Conservation (phyloP, 1,284 basidiomycete genomes). For the Erythrobasidium hasegawianum region DNA sequence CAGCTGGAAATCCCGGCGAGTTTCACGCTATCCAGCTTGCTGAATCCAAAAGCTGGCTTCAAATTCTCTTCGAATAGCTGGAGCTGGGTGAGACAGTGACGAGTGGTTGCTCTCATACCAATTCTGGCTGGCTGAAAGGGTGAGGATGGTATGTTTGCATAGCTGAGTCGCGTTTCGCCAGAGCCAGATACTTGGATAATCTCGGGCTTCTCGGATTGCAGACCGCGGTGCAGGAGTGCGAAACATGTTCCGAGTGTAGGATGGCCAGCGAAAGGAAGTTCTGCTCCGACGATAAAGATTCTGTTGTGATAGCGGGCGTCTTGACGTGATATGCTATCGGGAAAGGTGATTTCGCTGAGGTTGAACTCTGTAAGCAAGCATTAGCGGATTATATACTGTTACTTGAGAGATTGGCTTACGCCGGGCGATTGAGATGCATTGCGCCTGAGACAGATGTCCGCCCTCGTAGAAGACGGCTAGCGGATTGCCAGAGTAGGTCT, state of each 20-base stretch:
- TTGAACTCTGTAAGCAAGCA: slow-evolving; percentile 25
- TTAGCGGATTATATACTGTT: too few species aligned
- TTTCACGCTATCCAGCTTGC: background rate
- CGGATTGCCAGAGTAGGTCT: slow-evolving; percentile 27
- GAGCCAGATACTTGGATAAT: slow-evolving; percentile 12
- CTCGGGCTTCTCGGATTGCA: background rate
- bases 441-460: slow-evolving; percentile 3
- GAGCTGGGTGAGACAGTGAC: slow-evolving; percentile 1
- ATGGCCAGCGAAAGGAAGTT: slow-evolving; percentile 32
- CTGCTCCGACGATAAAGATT: slow-evolving; percentile 22
- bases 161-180: slow-evolving; percentile 21
- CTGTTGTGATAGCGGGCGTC: slow-evolving; percentile 8
- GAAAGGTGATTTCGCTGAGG: slow-evolving; percentile 33
- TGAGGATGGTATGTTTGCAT: background rate
- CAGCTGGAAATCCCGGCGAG: slow-evolving; percentile 19
- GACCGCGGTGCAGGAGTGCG: slow-evolving; percentile 20
- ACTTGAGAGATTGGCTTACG: too few species aligned
- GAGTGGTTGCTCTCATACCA: slow-evolving; percentile 12
- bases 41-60: background rate
- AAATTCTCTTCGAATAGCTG: background rate
- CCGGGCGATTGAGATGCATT: slow-evolving; percentile 26
- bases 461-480: slow-evolving; percentile 31
- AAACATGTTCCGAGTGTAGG: slow-evolving; percentile 34
- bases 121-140: slow-evolving; percentile 10
- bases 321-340: background rate